Percentiles rank a stretch among this genome's conserved stretches.
These are phyloP conservation scores for Tephrocybe sp. DNA, from an alignment of 768 basidiomycete genomes.

Conservation along the genomic window DNA sequence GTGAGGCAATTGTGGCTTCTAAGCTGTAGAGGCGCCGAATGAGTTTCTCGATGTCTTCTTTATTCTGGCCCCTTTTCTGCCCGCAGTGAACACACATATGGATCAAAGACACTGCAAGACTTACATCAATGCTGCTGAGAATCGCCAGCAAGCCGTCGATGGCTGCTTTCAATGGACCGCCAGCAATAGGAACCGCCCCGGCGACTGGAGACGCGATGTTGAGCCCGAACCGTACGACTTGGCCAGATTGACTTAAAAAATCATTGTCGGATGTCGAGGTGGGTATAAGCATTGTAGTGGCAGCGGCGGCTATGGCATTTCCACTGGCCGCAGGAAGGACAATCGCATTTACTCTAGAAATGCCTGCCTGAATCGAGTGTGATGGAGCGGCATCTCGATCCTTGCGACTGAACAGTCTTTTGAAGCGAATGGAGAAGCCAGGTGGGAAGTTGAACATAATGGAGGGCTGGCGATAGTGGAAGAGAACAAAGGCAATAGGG, in stretches of 20 bases:
- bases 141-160: neutral
- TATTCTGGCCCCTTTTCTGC: neutral
- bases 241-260: neutral
- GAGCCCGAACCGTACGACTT: neutral
- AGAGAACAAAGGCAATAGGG: too few relatives aligned
- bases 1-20: neutral
- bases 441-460: too few relatives aligned
- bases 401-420: neutral
- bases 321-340: neutral
- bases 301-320: neutral
- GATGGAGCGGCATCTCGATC: neutral
- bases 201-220: neutral
- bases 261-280: neutral
- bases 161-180: neutral
- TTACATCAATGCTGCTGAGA: neutral
- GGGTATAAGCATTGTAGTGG: neutral
- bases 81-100: neutral
- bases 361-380: neutral
- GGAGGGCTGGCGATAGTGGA: too few relatives aligned
- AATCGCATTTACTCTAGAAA: neutral
- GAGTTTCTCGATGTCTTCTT: neutral
- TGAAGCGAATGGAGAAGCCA: neutral
- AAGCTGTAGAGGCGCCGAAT: neutral
- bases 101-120: neutral
- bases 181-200: neutral